Evolutionary conservation across 495 filamentous ascomycete species (phyloP), one percentile per base, ranked within the genome.

Genomic region (Aspergillus campestris): DNA sequence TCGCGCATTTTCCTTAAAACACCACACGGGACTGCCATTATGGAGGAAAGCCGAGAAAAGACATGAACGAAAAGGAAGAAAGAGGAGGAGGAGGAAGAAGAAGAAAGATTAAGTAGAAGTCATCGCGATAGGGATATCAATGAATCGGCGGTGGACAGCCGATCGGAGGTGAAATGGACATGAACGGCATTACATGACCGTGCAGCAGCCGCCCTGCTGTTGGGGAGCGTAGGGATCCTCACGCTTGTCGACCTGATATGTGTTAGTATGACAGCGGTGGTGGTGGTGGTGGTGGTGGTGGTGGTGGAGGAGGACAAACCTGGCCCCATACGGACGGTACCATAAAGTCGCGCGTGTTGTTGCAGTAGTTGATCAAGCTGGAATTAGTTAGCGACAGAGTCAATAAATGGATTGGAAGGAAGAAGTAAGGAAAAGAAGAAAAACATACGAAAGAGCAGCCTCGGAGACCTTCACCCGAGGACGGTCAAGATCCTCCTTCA

Each of bases 161-260:
- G 18, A 24, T 24, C 18, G 18, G 18, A 24, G 18, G 18, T 41
- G 38, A 24, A 38, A 49, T 29, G 45, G 57, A 62, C 66, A 61
- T 67, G 53, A 62, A 50, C 38, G 35, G 52, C 63, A 60, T 75
- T 85, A 95, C 89, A 95, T 95, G 59, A 97, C 81, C 47, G 84
- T 75, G 71, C 94, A 98, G 80, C 92, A 98, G 53, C 86, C 83
- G 60, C 78, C 84, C 56, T 74, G 84, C 62, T 92, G 87, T 70
- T 89, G 92, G 49, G 90, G 90, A 47, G 91, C 89, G 62, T 98
- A 97, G 34, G 92, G 92, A 67, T 98, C 94, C 58, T 96, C 92
- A 56, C 82, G 80, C 74, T 86, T 90, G 57, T 91, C 87, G 48
- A 86, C 79, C 83, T 87, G 34, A 47, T 46, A 47, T 35, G 13